Evolutionary conservation across 23 red algal genomes (phyloP).

Genomic region (Gracilariopsis chorda): DNA sequence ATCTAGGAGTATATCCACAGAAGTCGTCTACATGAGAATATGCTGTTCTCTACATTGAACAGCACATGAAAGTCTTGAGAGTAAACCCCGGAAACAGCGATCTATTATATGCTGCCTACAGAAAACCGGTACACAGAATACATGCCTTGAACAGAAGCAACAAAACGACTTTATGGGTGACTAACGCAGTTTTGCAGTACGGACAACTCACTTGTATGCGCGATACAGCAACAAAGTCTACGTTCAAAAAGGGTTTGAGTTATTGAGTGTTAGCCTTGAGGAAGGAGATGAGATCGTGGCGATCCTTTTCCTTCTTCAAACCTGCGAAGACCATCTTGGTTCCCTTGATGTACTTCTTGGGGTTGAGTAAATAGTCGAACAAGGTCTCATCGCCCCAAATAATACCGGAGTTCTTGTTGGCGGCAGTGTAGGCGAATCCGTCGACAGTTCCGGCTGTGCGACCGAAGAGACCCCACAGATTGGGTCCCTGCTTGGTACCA

Average conservation of each 20-base stretch:
- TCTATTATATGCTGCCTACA: no score
- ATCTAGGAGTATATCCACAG: no score
- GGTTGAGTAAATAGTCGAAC: slow-evolving; percentile 93
- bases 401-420: slow-evolving; percentile 99
- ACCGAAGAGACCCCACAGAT: slow-evolving; percentile 93
- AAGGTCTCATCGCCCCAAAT: slow-evolving; percentile 93
- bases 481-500: slow-evolving; percentile 95
- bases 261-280: slow-evolving; percentile 85
- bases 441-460: slow-evolving; percentile 84
- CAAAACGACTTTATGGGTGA: slow-evolving; percentile 18
- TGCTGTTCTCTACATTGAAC: no score
- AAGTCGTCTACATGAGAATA: no score
- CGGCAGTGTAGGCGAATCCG: slow-evolving; percentile 94
- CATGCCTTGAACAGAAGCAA: no score
- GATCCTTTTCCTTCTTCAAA: slow-evolving; percentile 92
- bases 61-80: no score
- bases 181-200: background rate
- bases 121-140: no score
- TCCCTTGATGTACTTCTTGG: slow-evolving; percentile 99
- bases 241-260: background rate
- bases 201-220: background rate
- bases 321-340: slow-evolving; percentile 99
- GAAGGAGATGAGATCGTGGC: slow-evolving; percentile 97
- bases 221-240: slow-evolving; percentile 2
- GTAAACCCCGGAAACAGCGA: no score